Base-by-base conservation (phyloP, 2,329 filamentous ascomycete genomes). In the Cercospora sesami region DNA sequence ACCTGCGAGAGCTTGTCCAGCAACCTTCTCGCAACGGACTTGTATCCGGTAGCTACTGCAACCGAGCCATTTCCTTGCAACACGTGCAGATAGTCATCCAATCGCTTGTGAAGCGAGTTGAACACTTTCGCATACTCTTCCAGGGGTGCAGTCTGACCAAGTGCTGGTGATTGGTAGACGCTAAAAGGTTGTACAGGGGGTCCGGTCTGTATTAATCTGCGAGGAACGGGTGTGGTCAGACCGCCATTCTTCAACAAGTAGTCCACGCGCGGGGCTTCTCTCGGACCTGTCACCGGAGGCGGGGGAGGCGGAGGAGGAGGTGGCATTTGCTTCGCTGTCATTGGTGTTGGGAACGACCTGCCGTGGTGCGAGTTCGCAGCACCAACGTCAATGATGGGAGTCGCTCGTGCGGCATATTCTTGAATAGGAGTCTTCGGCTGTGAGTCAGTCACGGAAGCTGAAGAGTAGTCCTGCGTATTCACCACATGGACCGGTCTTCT, bases 31-130 rank as follows among this genome's bases (percentile, higher is more conserved):
- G 95, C 95, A n/a, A 98, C 91, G 0, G 94, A 97, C 64, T 92
- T 89, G 79, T 98, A 97, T 5, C 95, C 95, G 0, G 94, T 98
- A 16, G 95, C 95, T 1, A 98, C 95, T 2, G 95, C 95, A 5
- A 99, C 83, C 0, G 94, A 98, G 3, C 95, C 95, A 73, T 91
- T 92, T 70, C 91, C 93, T 51, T 86, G 83, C 70, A 98, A 85
- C 4, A 99, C 94, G 3, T 87, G 86, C 71, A 90, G 87, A 77
- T 97, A 98, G 75, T 96, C 91, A 72, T 96, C 91, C 23, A 99
- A 84, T 2, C 97, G 85, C 71, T 88, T 90, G 78, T 91, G 91
- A 72, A 95, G 92, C 0, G 93, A 92, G 4, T 90, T 87, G 76
- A 97, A 98, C 5, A 97, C 83, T 14, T 87, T 77, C 12, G 75